Evolutionary conservation across 495 filamentous ascomycete species (phyloP).

Genomic region (Hypoxylon lenormandii): DNA sequence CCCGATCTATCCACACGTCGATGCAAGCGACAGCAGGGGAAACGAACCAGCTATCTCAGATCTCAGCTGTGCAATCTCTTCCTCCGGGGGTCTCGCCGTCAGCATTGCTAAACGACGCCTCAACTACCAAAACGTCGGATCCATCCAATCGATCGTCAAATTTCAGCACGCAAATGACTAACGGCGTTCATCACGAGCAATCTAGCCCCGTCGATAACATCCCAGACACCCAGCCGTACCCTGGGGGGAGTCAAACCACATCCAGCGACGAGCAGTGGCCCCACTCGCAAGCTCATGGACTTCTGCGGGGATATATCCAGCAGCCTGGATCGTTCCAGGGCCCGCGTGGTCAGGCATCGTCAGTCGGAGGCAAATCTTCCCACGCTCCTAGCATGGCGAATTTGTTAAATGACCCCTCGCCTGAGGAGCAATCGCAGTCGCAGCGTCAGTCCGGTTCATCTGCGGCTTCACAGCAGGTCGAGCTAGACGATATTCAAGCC

Average conservation of each 20-base stretch:
- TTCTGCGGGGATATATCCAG: slow-evolving; percentile 56
- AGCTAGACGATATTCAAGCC: slow-evolving; percentile 69
- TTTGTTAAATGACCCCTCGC: slow-evolving; percentile 52
- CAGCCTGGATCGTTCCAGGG: slow-evolving; percentile 54
- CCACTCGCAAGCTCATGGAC: slow-evolving; percentile 65
- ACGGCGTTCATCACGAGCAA: slow-evolving; percentile 59
- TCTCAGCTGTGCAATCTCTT: slow-evolving; percentile 77
- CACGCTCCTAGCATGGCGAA: slow-evolving; percentile 52
- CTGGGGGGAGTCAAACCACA: slow-evolving; percentile 51
- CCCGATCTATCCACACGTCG: slow-evolving; percentile 47
- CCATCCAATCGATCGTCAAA: slow-evolving; percentile 70
- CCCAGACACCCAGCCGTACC: slow-evolving; percentile 68
- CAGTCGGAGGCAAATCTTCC: slow-evolving; percentile 43
- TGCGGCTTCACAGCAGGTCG: slow-evolving; percentile 57
- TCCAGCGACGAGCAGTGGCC: slow-evolving; percentile 60
- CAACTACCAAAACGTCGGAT: slow-evolving; percentile 81
- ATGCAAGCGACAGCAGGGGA: slow-evolving; percentile 52
- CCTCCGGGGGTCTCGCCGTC: slow-evolving; percentile 78
- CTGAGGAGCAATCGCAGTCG: slow-evolving; percentile 46
- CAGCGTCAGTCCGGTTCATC: slow-evolving; percentile 51
- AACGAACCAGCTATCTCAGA: slow-evolving; percentile 70
- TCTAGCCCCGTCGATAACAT: slow-evolving; percentile 53
- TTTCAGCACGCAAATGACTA: slow-evolving; percentile 74
- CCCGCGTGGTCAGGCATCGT: slow-evolving; percentile 40
- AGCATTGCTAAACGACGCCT: slow-evolving; percentile 84